Base-by-base conservation (phyloP, 768 basidiomycete genomes). In the Mycena olivaceomarginata region DNA sequence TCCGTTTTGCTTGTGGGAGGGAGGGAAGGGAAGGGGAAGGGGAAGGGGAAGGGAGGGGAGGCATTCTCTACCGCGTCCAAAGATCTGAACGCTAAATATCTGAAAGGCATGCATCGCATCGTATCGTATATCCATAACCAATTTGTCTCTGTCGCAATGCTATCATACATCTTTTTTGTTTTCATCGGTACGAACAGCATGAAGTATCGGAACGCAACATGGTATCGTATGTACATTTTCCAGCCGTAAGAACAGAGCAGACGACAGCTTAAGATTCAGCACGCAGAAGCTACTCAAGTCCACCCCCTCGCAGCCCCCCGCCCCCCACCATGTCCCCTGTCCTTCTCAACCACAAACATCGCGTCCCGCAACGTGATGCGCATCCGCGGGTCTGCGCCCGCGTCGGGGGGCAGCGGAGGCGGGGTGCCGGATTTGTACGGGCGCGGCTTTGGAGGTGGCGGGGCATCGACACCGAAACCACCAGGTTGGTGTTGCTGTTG, bases 311-410 rank as follows among this genome's bases (percentile, higher is more conserved):
- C 96, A 37, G 95, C 90, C 5, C 96, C 96, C 73, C 92, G 87
- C 10, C 96, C 96, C 37, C 93, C 96, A 40, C 96, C 96, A 83
- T 97, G 96, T 6, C 96, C 96, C 62, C 92, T 85, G 83, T 97
- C 96, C 81, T 92, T 94, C 84, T 95, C 94, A 72, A 98, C 88
- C 12, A 95, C 96, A 83, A 97, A 97, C 90, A 97, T 89, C 5
- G 95, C 93, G 85, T 98, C 97, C 60, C 92, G 87, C 85, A 96
- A 86, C 3, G 93, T 95, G 59, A 97, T 86, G 16, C 88, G 74
- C 74, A 89, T 89, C 76, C 92, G 88, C 37, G 86, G 87, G 69
- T 94, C 93, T 31, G 93, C 92, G 80, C 93, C 93, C 37, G 93
- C 92, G 80, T 93, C 93, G 6, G 86, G 82, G 10, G 82, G 77